Conservation (phyloP, 108 stramenopile species). For the Nitzschia palea region DNA sequence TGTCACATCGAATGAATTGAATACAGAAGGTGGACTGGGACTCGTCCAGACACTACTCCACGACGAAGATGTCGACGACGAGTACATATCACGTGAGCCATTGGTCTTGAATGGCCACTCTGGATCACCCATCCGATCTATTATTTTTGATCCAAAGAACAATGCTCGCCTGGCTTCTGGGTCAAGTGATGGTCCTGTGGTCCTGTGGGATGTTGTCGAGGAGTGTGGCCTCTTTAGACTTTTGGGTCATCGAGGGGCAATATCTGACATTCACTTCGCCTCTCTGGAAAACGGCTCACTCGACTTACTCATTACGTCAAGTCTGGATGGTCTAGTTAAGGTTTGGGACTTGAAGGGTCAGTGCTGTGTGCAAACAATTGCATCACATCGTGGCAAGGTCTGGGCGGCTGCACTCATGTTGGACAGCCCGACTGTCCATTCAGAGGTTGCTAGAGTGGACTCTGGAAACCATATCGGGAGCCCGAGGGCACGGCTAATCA, state of each 20-base stretch:
- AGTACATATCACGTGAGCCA: slow-evolving; percentile 67
- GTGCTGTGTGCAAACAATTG: slow-evolving; percentile 96
- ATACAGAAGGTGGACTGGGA: slow-evolving; percentile 31
- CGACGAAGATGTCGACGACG: slow-evolving; percentile 31
- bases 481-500: slow-evolving; percentile 71
- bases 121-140: slow-evolving; percentile 61
- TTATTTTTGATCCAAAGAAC: slow-evolving; percentile 51
- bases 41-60: slow-evolving; percentile 55
- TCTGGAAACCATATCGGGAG: slow-evolving; percentile 26
- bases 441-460: too few species aligned
- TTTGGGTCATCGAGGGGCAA: slow-evolving; percentile 89
- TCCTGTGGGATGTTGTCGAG: slow-evolving; percentile 94
- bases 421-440: slow-evolving; percentile 19
- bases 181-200: slow-evolving; percentile 87
- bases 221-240: slow-evolving; percentile 92
- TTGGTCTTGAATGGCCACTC: slow-evolving; percentile 83
- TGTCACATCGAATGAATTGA: slow-evolving; percentile 32
- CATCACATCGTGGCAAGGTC: slow-evolving; percentile 88
- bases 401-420: slow-evolving; percentile 50
- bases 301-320: slow-evolving; percentile 79
- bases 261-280: slow-evolving; percentile 87
- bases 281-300: slow-evolving; percentile 23
- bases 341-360: slow-evolving; percentile 96
- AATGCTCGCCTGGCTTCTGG: slow-evolving; percentile 69
- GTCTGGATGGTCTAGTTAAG: slow-evolving; percentile 96